These are phyloP conservation scores for Groenewaldozyma tartarivorans DNA, from an alignment of 805 yeast genomes.

Conservation along the genomic window DNA sequence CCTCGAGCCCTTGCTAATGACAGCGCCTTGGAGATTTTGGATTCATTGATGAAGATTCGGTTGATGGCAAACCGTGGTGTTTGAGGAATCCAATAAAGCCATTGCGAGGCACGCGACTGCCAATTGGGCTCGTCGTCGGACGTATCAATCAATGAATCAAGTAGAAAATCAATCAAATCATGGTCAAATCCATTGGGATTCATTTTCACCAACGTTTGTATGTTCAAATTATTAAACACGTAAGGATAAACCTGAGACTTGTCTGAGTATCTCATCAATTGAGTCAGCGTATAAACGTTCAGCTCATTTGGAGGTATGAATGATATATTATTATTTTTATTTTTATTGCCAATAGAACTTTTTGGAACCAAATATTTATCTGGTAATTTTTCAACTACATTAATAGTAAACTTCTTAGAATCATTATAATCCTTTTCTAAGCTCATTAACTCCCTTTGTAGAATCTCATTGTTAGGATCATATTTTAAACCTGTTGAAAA, in stretches of 20 bases:
- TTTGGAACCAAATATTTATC: no score
- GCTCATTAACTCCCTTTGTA: conserved; percentile 9
- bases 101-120: not conserved
- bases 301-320: conserved; percentile 12
- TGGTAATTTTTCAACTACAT: conserved; percentile 13
- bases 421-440: not conserved
- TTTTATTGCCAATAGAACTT: no score
- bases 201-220: conserved; percentile 3
- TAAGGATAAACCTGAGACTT: conserved; percentile 11
- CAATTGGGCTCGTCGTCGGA: conserved; percentile 2
- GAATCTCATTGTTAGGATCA: conserved; percentile 9
- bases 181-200: conserved; percentile 16
- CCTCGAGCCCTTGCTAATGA: not conserved
- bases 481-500: conserved; percentile 9
- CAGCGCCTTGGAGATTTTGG: not conserved
- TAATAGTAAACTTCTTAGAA: conserved; percentile 5
- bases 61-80: conserved; percentile 10
- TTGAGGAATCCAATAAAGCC: not conserved
- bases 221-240: conserved; percentile 8
- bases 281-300: conserved; percentile 12
- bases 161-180: conserved; percentile 17
- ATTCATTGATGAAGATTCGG: conserved; percentile 1
- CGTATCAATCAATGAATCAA: conserved; percentile 9
- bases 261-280: conserved; percentile 14
- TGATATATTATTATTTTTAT: no score